Evolutionary conservation across 2,329 filamentous ascomycete genomes (phyloP), one percentile per base, ranked within the genome.

Genomic region (Phialophora tarda): DNA sequence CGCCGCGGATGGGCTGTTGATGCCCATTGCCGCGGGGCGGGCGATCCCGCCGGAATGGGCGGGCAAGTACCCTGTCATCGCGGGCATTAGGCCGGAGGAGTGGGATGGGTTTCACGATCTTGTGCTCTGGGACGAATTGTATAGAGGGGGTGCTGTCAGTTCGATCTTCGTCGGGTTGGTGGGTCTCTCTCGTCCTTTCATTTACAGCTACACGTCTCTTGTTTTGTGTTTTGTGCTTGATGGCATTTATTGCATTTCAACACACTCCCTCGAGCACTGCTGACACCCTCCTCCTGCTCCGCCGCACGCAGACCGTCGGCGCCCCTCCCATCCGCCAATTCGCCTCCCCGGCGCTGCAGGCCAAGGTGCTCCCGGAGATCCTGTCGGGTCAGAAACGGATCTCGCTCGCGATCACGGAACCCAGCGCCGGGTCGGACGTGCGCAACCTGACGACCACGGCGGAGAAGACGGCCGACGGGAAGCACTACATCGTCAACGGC

Each of bases 351-450:
- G 75, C 84, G 71, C 78, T 92, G 30, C 87, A 91, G 76, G 85
- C 88, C 69, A 81, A 82, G 7, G 87, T 89, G 68, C 78, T 92
- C 6, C 89, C 89, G 0, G 88, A 90, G 57, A 79, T 92, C 0
- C 79, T 92, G 14, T 84, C 82, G 0, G 88, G 89, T 2, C 83
- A 82, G 74, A 91, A 87, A 77, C 81, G 90, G 34, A 82, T 82
- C 14, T 92, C 90, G 73, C 91, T 93, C 70, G 90, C 90, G 4
- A 91, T 92, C 72, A 93, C 90, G 0, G 90, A 93, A 75, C 90
- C 90, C 0, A 87, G 86, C 62, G 89, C 89, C 0, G 90, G 90
- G 0, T 89, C 86, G 0, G 88, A 91, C 73, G 86, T 91, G 2
- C 87, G 86, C 0, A 85, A 84, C 68, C 83, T 91, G 54, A 80